Evolutionary conservation across 768 basidiomycete species (phyloP), one percentile per base, ranked within the genome.

Genomic region (Podaxis sp.): DNA sequence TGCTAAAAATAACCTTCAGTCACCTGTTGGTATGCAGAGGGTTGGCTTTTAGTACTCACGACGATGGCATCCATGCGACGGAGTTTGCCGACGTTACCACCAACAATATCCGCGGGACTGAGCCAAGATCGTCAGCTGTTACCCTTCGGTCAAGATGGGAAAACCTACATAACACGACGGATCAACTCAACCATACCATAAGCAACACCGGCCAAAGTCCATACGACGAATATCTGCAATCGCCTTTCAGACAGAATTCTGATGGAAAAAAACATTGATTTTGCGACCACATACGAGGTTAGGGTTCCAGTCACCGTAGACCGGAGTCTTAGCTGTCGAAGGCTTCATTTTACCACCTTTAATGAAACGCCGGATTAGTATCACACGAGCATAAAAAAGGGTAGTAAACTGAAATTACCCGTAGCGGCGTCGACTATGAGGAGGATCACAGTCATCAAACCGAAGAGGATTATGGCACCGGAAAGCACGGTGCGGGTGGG

Each of bases 181-280:
- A 76, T 76, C 15, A 75, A 68, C 46, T 74, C 74, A n/a, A 74
- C 74, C 73, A 75, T 75, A 52, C 74, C 74, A 54, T 74, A 73
- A 3, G 71, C 67, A 26, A 75, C 67, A 51, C 74, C 74, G 20
- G 67, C 60, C 2, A 74, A 54, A n/a, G 74, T 75, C 74, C 74
- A 75, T 15, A 74, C 64, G 44, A 75, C 66, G 65, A 74, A 74
- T 20, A 75, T 72, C 73, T 75, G 26, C 12, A 24, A 7, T 24
- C 46, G 30, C 11, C 17, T 3, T 56, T 38, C 37, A 38, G 36
- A 17, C 28, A 11, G 1, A 0, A 17, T 46, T 6, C 15, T 20
- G 36, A n/a, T n/a, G 33, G 37, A 36, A 3, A 20, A 48, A 11
- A 13, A 59, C 52, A 26, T 46, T 20, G 8, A 24, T 33, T 33